phyloP scores from a whole-genome alignment of 1,139 yeast species.

The Blastobotrys illinoisensis region DNA sequence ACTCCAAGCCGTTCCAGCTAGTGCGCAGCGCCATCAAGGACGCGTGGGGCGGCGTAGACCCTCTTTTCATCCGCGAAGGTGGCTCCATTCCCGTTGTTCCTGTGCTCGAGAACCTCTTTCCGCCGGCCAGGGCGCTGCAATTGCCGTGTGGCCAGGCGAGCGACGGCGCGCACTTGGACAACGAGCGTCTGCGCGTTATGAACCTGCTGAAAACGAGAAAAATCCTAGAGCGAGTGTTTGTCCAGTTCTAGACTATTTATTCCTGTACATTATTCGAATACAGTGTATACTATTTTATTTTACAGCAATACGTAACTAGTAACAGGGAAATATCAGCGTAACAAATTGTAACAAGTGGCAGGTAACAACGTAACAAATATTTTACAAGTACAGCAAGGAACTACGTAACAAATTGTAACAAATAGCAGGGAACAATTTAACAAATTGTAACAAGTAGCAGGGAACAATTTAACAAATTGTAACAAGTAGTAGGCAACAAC shows the following conservation, averaged over 20 bases:
- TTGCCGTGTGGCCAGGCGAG: slow-evolving; percentile 95
- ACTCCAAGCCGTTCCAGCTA: slow-evolving; percentile 63
- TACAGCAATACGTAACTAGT: too few species aligned
- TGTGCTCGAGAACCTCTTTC: slow-evolving; percentile 71
- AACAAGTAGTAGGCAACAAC: too few species aligned
- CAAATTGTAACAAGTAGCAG: too few species aligned
- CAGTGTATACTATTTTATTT: background rate
- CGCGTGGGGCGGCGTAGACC: slow-evolving; percentile 65
- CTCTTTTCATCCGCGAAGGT: slow-evolving; percentile 87
- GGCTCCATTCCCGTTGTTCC: slow-evolving; percentile 93
- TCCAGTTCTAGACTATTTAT: slow-evolving; percentile 7
- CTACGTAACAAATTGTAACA: too few species aligned
- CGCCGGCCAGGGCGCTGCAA: slow-evolving; percentile 82
- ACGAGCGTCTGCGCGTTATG: slow-evolving; percentile 74
- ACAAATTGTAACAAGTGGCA: too few species aligned
- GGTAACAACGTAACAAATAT: too few species aligned
- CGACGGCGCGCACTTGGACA: slow-evolving; percentile 88
- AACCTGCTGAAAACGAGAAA: slow-evolving; percentile 71
- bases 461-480: too few species aligned
- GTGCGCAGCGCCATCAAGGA: slow-evolving; percentile 52
- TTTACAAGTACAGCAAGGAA: too few species aligned
- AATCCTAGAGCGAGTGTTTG: slow-evolving; percentile 39
- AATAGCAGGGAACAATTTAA: too few species aligned
- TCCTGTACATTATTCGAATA: background rate
- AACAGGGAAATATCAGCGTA: too few species aligned